Evolutionary conservation across 2,329 filamentous ascomycete species (phyloP).

Genomic region (Trichoderma afroharzianum): DNA sequence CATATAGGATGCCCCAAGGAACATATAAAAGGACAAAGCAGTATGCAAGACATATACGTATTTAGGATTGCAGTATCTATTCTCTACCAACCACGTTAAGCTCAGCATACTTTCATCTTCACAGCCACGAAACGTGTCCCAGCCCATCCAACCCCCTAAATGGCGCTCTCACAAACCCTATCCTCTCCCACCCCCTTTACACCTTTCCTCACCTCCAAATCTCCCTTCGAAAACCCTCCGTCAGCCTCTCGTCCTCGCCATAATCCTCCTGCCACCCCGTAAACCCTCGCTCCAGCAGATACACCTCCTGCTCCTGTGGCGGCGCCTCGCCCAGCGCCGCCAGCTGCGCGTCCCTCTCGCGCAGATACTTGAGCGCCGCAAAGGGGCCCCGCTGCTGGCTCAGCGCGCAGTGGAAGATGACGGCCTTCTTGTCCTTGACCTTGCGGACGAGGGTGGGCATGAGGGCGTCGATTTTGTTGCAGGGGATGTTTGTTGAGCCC

Average conservation of each 20-base stretch:
- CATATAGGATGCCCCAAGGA: neutral
- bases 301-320: conserved; percentile 62
- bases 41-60: neutral
- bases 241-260: conserved; percentile 74
- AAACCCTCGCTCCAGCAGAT: conserved; percentile 81
- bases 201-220: conserved; percentile 60
- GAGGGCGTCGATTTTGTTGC: conserved; percentile 65
- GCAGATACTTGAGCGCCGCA: conserved; percentile 75
- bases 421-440: conserved; percentile 71
- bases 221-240: conserved; percentile 79
- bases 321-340: conserved; percentile 29
- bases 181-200: neutral
- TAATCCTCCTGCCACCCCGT: conserved; percentile 82
- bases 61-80: neutral
- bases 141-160: neutral
- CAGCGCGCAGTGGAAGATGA: conserved; percentile 92
- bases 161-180: neutral
- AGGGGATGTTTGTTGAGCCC: conserved; percentile 72
- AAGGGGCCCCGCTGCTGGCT: conserved; percentile 86
- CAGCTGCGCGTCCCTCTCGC: conserved; percentile 58
- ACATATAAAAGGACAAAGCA: neutral
- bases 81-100: neutral
- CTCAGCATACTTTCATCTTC: neutral
- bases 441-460: conserved; percentile 80
- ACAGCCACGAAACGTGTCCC: neutral